phyloP scores from a whole-genome alignment of 75 land plant genomes.

The Selaginella tamariscina region DNA sequence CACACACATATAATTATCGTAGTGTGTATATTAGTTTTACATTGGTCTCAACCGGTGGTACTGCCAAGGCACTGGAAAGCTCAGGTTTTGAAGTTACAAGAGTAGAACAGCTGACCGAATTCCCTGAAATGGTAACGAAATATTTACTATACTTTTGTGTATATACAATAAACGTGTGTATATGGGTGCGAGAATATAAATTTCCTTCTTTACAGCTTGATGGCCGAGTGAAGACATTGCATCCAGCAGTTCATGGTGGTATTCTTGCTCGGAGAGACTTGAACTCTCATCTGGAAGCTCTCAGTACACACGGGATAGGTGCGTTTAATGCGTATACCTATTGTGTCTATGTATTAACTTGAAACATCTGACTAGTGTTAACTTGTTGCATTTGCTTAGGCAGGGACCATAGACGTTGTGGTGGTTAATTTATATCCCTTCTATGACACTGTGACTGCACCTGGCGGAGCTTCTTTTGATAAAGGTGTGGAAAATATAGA shows the following conservation, averaged over 20 bases:
- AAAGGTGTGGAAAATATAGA: constrained; percentile 95
- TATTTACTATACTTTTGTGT: neutral
- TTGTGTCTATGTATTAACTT: neutral
- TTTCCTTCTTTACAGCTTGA: constrained; percentile 50
- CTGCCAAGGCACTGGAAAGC: constrained; percentile 55
- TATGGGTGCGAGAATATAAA: no score
- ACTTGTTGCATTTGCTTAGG: neutral
- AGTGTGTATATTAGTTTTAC: constrained; percentile 30
- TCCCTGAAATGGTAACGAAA: constrained; percentile 80
- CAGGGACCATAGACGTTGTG: constrained; percentile 93
- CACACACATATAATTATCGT: neutral
- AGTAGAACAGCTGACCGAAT: constrained; percentile 67
- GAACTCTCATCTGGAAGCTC: constrained; percentile 76
- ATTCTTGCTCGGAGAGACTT: constrained; percentile 93
- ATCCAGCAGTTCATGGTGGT: constrained; percentile 92
- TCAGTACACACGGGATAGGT: constrained; percentile 79
- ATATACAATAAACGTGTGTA: neutral
- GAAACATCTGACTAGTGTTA: neutral
- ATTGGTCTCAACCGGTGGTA: constrained; percentile 88
- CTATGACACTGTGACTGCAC: constrained; percentile 67
- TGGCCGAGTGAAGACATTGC: constrained; percentile 96
- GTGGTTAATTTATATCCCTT: constrained; percentile 97
- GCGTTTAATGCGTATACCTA: neutral
- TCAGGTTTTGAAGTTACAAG: constrained; percentile 60
- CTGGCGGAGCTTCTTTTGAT: constrained; percentile 52